Conservation (phyloP, 2,329 filamentous ascomycete genomes). For the Colletotrichum sp. region DNA sequence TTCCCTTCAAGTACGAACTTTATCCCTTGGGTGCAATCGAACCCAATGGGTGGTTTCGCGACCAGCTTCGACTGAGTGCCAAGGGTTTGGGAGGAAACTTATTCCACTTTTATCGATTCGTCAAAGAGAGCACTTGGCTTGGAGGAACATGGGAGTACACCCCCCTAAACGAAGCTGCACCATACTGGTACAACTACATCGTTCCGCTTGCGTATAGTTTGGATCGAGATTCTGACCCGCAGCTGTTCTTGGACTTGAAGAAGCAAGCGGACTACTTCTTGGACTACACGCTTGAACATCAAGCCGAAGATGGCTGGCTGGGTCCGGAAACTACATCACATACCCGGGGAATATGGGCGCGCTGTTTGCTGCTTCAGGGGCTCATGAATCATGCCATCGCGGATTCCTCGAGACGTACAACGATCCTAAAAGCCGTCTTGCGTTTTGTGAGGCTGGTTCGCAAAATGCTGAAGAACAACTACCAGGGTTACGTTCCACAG, state of each 20-base stretch:
- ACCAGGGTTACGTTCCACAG: conserved; percentile 53
- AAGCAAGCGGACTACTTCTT: conserved; percentile 36
- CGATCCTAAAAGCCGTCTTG: conserved; percentile 54
- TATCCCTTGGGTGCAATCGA: conserved; percentile 55
- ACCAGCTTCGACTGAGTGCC: conserved; percentile 53
- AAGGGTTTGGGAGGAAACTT: conserved; percentile 58
- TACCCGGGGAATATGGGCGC: conserved; percentile 57
- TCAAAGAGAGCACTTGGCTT: conserved; percentile 55
- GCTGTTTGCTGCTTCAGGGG: conserved; percentile 56
- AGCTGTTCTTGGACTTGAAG: not conserved
- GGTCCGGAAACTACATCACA: conserved; percentile 51
- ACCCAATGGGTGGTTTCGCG: conserved; percentile 56
- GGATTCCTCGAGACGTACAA: conserved; percentile 43
- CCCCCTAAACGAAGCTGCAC: conserved; percentile 58
- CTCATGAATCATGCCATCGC: conserved; percentile 51
- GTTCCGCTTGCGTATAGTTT: conserved; percentile 60
- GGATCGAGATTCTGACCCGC: conserved; percentile 36
- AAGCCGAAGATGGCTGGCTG: conserved; percentile 61
- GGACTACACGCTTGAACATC: conserved; percentile 52
- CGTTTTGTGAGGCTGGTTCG: conserved; percentile 55
- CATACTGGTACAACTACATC: conserved; percentile 66
- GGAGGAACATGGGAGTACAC: conserved; percentile 58
- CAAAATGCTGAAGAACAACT: conserved; percentile 59
- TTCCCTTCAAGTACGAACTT: conserved; percentile 39
- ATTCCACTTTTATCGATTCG: conserved; percentile 58